Conservation (phyloP, 202 grass and related monocot genomes). For the Carex sylvatica region DNA sequence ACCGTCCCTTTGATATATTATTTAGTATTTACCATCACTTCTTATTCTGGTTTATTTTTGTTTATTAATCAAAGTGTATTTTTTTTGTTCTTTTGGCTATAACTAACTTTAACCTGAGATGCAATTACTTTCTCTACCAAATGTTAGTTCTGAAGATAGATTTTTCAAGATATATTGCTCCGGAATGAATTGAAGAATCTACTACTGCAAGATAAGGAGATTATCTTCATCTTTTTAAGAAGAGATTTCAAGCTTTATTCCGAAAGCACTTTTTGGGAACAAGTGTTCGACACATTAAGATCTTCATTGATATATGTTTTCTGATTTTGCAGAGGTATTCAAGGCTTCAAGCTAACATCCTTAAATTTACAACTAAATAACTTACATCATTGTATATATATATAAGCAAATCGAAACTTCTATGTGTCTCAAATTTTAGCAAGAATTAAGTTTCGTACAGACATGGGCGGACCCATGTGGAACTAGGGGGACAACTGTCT, state of each 20-base stretch:
- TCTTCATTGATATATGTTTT: background rate
- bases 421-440: too few relatives aligned
- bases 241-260: constrained; percentile 14
- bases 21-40: background rate
- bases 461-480: too few relatives aligned
- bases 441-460: too few relatives aligned
- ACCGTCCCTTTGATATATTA: background rate
- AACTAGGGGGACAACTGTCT: too few relatives aligned
- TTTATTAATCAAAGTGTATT: background rate
- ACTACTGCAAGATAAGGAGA: background rate
- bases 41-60: background rate
- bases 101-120: background rate
- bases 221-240: background rate
- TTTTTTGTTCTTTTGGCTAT: background rate
- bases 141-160: background rate
- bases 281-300: background rate
- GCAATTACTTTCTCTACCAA: background rate
- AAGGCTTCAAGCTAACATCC: background rate
- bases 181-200: background rate
- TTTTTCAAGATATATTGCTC: background rate
- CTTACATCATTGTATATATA: background rate
- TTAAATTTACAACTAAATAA: background rate
- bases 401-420: background rate
- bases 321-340: background rate
- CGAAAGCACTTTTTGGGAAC: background rate